phyloP scores from a whole-genome alignment of 768 basidiomycete species.

The Lactarius deliciosus region DNA sequence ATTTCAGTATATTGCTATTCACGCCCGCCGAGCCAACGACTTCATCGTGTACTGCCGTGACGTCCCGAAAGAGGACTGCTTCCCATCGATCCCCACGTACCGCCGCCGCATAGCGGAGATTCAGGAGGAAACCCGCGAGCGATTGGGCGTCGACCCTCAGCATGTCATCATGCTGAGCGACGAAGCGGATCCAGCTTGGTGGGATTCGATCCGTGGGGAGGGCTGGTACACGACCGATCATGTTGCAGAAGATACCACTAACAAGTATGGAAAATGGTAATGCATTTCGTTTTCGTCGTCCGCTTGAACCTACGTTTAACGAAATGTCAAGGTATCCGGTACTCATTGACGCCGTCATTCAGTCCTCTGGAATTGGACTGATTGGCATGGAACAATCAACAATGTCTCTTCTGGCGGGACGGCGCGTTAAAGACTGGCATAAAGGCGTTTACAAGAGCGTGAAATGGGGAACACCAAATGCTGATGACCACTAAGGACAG shows the following conservation, averaged over 20 bases:
- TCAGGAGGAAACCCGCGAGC: conserved; percentile 37
- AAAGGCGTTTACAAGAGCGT: conserved; percentile 52
- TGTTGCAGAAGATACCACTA: conserved; percentile 36
- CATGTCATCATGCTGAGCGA: conserved; percentile 46
- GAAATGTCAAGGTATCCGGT: conserved; percentile 58
- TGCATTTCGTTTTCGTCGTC: conserved; percentile 1
- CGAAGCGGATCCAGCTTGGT: conserved; percentile 43
- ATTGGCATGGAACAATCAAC: conserved; percentile 73
- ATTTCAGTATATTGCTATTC: conserved; percentile 24
- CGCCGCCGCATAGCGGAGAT: conserved; percentile 36
- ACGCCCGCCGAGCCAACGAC: conserved; percentile 22
- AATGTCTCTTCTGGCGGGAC: conserved; percentile 63
- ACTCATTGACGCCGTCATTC: conserved; percentile 71
- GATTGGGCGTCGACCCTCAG: conserved; percentile 36
- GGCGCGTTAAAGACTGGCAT: conserved; percentile 68
- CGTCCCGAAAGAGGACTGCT: conserved; percentile 38
- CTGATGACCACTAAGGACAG: conserved; percentile 52
- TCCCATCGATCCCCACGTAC: conserved; percentile 39
- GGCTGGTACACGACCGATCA: conserved; percentile 43
- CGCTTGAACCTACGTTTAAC: not conserved
- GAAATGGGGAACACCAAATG: conserved; percentile 56
- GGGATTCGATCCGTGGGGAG: conserved; percentile 36
- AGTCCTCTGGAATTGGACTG: conserved; percentile 64
- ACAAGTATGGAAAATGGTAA: conserved; percentile 40
- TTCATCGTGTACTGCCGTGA: conserved; percentile 37